Base-by-base conservation (phyloP, 2,329 filamentous ascomycete species). In the Scleromitrula shiraiana region DNA sequence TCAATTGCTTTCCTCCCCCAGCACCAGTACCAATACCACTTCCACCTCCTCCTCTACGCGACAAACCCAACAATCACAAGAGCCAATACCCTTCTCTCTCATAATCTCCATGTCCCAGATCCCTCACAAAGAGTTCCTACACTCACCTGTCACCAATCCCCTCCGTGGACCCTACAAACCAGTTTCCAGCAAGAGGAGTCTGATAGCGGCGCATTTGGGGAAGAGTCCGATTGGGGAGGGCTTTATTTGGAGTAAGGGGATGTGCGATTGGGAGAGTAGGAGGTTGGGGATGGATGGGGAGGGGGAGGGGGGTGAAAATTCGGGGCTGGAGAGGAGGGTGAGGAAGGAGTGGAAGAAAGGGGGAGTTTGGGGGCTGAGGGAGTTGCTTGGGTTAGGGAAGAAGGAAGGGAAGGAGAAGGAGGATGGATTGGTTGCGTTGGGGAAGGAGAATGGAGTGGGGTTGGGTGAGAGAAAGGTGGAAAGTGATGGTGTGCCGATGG, bases 201-300 rank as follows among this genome's bases (percentile, higher is more conserved):
- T 53, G 17, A 56, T 64, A 12, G 55, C 53, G 2, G 45, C 53
- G 3, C 50, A 55, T 7, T 48, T 65, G 3, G 27, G 44, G 0
- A 48, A 50, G 8, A 48, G 47, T 10, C 33, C 33, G 6, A 6
- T 63, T 1, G 53, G 56, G 4, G 19, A 45, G 4, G 50, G 51
- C n/a, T n/a, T n/a, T 6, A 39, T 56, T 10, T 55, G 50, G 50
- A 47, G 53, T 7, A 46, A 47, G 4, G 62, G 61, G 1, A 17
- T 65, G 30, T 35, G 42, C 7, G 62, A 65, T 46, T 65, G 62
- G 62, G 62, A 62, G 17, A 61, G 59, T 4, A 58, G 41, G 40
- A 26, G 41, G 4, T 49, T 36, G 24, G 29, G 15, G 7, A 35
- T 9, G 32, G 8, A 26, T 10, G n/a, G 22, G 5, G 39, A 26